Base-by-base conservation (phyloP, 2,329 filamentous ascomycete genomes). In the Stagonosporopsis rhizophila region DNA sequence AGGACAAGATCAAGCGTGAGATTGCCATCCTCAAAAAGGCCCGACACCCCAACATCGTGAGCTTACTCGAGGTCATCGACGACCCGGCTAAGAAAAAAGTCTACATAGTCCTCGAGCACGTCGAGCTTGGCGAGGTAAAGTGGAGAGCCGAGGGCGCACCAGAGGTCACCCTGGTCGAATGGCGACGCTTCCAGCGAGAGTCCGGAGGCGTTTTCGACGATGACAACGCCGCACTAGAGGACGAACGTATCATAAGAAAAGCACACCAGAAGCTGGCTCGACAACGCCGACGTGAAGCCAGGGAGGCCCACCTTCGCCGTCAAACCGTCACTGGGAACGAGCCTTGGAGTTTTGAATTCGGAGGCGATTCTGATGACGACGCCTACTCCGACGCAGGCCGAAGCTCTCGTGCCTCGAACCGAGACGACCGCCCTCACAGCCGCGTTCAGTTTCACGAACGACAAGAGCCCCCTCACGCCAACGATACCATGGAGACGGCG, bases 11-110 rank as follows among this genome's bases (percentile, higher is more conserved):
- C 53, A 97, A 96, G 80, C 89, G 90, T 73, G 95, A 99, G 79
- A 96, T 99, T 61, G 95, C 95, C 72, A 98, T 99, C 55, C 82
- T 99, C 68, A 99, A 99, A 77, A 99, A 99, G 80, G 96, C 96
- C 50, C 89, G 94, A 27, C 95, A 99, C 75, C 89, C 91, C n/a
- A 97, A 99, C 71, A 91, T 99, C 37, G 95, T 99, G 60, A 93
- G 91, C 67, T 82, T 99, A 35, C 85, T 98, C 61, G 95, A 99
- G 78, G 93, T 99, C 69, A 98, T 99, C 68, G 95, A 99, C 74
- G 95, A 99, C 73, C 94, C 94, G 1, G 91, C 92, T 69, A 87
- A 92, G 56, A 95, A 96, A 79, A 99, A 99, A 79, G 96, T 99
- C 60, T 99, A 99, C 79, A 94, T 99, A 79, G 91, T 98, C 19